Evolutionary conservation across 2,329 filamentous ascomycete genomes (phyloP).

Genomic region (Metarhizium album): DNA sequence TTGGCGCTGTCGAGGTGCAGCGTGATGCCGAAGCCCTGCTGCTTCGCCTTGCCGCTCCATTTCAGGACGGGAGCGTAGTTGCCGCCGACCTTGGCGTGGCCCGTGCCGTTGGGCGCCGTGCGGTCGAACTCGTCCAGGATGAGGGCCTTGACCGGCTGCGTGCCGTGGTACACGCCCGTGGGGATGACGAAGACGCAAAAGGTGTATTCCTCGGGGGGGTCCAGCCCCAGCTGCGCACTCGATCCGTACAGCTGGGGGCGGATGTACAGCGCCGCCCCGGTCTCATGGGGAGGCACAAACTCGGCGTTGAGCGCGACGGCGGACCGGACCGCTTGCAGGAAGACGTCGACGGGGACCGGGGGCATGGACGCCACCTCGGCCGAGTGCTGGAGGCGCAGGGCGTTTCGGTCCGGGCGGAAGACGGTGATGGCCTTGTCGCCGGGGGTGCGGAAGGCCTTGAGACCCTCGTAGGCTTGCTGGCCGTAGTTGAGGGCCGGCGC

Average conservation of each 20-base stretch:
- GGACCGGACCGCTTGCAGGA: conserved; percentile 64
- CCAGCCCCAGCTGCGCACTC: conserved; percentile 75
- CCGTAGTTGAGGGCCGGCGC: conserved; percentile 92
- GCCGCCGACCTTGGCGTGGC: conserved; percentile 85
- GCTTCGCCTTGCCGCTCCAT: conserved; percentile 72
- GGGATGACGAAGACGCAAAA: conserved; percentile 86
- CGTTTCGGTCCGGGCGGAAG: conserved; percentile 83
- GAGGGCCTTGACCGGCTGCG: conserved; percentile 74
- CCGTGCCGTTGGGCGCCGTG: conserved; percentile 81
- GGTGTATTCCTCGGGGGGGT: conserved; percentile 81
- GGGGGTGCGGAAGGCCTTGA: conserved; percentile 85
- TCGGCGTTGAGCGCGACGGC: conserved; percentile 83
- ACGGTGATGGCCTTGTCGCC: conserved; percentile 61
- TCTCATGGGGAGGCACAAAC: conserved; percentile 81
- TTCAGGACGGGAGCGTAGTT: conserved; percentile 91
- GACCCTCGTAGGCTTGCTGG: conserved; percentile 95
- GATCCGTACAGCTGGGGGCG: conserved; percentile 82
- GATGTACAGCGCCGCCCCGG: conserved; percentile 86
- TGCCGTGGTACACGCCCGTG: conserved; percentile 88
- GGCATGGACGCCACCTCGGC: conserved; percentile 78
- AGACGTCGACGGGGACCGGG: conserved; percentile 63
- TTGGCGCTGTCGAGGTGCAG: conserved; percentile 82
- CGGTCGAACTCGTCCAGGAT: conserved; percentile 92
- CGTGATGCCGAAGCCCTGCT: conserved; percentile 83
- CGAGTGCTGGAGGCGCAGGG: conserved; percentile 72